Base-by-base conservation (phyloP, 2,329 filamentous ascomycete species). In the Allantophomopsis lycopodina region DNA sequence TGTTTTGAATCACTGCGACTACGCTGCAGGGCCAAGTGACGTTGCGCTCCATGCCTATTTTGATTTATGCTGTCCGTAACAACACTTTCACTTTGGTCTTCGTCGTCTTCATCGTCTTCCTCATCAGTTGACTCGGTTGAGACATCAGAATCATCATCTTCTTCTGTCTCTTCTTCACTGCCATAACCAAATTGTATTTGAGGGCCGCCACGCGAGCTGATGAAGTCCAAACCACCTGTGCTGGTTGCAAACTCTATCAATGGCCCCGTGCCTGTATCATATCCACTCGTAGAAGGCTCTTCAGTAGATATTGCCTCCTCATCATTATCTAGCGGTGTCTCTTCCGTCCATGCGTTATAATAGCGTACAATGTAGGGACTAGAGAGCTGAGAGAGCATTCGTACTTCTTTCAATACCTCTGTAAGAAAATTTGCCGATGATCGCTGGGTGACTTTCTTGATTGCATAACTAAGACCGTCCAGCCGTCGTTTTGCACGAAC, bases 401-500 rank as follows among this genome's bases (percentile, higher is more conserved):
- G 81, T 32, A 95, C 89, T 57, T 91, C 84, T 40, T 83, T 86
- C 18, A 89, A 57, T 11, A 88, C 79, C 54, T 94, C 83, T 1
- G 83, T 88, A 32, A 96, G 66, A 12, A 28, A 28, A 42, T 83
- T 84, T 42, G 79, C 71, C 18, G 82, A 73, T 1, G 85, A 85
- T 38, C 80, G 79, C 49, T 91, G 84, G 1, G 79, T 85, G 45
- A 98, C 91, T 57, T 96, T 95, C 59, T 98, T 98, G 55, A 98
- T 84, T 14, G 91, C 91, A 60, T 96, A 98, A 34, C 93, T 80
- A 42, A 88, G 83, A 1, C 85, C 85, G 55, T 96, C 91, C 4
- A 95, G 74, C 61, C 91, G 94, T 59, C 94, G 94, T 23, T 89
- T 76, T 2, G 89, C 89, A 57, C 94, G 93, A 40, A 96, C 86